These are phyloP conservation scores for Casuarina cunninghamiana DNA, from an alignment of 306 rosid genomes.

Conservation along the genomic window DNA sequence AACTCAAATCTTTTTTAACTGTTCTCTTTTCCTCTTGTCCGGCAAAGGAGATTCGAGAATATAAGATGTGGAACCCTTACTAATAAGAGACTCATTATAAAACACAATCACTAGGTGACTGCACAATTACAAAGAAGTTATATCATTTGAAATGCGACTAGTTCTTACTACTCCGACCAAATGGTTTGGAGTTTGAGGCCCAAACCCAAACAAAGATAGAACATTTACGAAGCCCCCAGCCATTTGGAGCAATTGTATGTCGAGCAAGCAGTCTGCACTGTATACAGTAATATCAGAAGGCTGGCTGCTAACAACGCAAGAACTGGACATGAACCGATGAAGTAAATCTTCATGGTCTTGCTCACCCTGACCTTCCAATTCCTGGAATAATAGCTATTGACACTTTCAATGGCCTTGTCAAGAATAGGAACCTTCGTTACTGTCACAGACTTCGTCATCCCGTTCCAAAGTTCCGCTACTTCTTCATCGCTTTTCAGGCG, in stretches of 20 bases:
- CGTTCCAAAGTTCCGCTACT: constrained; percentile 16
- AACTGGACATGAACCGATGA: constrained; percentile 7
- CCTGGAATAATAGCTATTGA: neutral
- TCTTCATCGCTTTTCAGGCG: constrained; percentile 8
- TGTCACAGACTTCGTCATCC: constrained; percentile 7
- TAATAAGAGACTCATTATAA: too few species aligned
- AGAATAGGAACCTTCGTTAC: constrained; percentile 10
- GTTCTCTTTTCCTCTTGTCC: too few species aligned
- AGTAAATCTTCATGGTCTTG: neutral
- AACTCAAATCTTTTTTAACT: too few species aligned
- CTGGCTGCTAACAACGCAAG: constrained; percentile 14
- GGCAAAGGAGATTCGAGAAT: too few species aligned
- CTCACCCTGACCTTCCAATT: constrained; percentile 13
- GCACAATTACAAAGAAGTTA: too few species aligned
- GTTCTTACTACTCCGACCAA: too few species aligned
- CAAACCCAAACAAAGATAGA: too few species aligned
- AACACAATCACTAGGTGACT: too few species aligned
- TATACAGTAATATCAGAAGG: neutral
- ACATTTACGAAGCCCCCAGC: neutral
- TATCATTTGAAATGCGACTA: too few species aligned
- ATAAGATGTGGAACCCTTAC: too few species aligned
- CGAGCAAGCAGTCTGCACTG: neutral
- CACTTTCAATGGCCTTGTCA: constrained; percentile 13
- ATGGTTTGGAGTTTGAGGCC: too few species aligned
- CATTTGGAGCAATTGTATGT: neutral